Base-by-base conservation (phyloP, 257 asterid species). In the Jacaranda mimosifolia region DNA sequence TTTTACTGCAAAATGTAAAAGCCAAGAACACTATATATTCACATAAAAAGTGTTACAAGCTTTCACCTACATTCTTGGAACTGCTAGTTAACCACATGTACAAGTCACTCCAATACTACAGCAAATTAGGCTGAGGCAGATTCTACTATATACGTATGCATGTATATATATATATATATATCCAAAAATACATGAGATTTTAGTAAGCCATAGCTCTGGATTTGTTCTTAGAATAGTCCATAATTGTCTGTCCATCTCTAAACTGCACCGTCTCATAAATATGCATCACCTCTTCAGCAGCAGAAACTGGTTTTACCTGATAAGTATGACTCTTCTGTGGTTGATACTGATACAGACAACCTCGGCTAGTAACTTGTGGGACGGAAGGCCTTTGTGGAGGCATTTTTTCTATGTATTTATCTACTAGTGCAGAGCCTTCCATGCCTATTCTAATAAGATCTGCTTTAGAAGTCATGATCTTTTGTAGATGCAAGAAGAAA, bases 371-470 rank as follows among this genome's bases (percentile, higher is more conserved):
- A 19, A 51, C 59, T 40, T 55, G 74, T 45, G 70, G 68, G 42
- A 17, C 17, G 36, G 26, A 3, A n/a, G 55, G 17, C 70, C 49
- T 39, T 45, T 62, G 45, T 68, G 43, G 36, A 35, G 38, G 57
- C 38, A 56, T 80, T 19, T 62, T 80, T 49, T 8, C 68, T 4
- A 56, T 38, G 62, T 43, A 40, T 42, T 78, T 75, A 0, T 85
- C 89, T 0, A 82, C 66, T 12, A 84, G 18, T 6, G 18, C 52
- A 55, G 84, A 88, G 5, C 74, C 89, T 32, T 89, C 91, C 9
- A 8, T 17, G 9, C 88, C 91, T 79, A 76, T 72, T 67, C 73
- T 80, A 14, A 36, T 9, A 56, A 86, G 86, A 26, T 81, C 88
- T 69, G 55, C 52, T 74, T 77, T 52, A 18, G 73, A 71, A 56